Percentiles rank a stretch among this genome's conserved stretches.
Conservation (phyloP, 2,329 filamentous ascomycete species). For the Phialophora tarda region DNA sequence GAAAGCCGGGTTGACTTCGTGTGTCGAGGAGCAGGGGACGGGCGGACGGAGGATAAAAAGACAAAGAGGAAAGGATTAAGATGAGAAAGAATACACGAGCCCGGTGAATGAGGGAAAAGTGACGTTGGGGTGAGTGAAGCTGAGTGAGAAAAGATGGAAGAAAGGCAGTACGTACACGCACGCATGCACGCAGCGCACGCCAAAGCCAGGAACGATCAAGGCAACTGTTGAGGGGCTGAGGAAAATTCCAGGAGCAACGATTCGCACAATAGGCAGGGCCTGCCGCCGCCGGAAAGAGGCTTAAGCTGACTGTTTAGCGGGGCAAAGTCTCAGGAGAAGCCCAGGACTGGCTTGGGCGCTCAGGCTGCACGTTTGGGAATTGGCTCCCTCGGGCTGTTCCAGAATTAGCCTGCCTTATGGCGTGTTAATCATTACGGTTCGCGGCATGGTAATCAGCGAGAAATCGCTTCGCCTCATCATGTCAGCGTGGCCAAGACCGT, state of each 20-base stretch:
- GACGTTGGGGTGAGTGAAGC: conserved; percentile 5
- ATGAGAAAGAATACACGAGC: conserved; percentile 17
- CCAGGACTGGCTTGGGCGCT: neutral
- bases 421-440: conserved; percentile 6
- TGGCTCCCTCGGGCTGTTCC: neutral
- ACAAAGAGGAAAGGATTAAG: conserved; percentile 1
- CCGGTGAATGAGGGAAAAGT: conserved; percentile 8
- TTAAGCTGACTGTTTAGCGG: neutral
- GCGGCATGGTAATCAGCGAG: conserved; percentile 5
- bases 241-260: conserved; percentile 1
- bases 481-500: neutral
- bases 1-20: neutral
- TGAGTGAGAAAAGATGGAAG: conserved; percentile 12
- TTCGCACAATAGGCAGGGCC: neutral
- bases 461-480: conserved; percentile 11
- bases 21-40: neutral
- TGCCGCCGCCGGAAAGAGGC: conserved; percentile 5
- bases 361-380: neutral
- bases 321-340: neutral
- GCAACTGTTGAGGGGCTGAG: neutral
- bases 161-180: neutral
- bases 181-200: neutral
- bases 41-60: conserved; percentile 2
- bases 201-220: neutral
- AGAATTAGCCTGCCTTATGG: conserved; percentile 5